A percentile compares a stretch with the other conserved stretches of the same genome.
These are phyloP conservation scores for Trichocomaceae sp. DNA, from an alignment of 2,329 filamentous ascomycete species.

Conservation along the genomic window DNA sequence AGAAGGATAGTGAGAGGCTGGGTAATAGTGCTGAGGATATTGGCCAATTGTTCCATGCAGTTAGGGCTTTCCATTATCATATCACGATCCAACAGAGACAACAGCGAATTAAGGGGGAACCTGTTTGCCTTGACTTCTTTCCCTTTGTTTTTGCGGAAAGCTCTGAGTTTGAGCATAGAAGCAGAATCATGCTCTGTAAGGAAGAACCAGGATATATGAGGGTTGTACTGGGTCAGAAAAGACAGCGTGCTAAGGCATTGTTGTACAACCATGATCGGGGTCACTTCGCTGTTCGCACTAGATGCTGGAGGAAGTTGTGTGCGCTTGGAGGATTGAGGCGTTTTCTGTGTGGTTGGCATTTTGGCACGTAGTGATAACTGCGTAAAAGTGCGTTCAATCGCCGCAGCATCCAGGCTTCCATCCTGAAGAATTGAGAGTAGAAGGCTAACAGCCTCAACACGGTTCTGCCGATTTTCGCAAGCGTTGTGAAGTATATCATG, in stretches of 20 bases:
- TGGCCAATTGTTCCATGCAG: conserved; percentile 90
- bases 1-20: conserved; percentile 74
- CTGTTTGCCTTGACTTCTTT: conserved; percentile 84
- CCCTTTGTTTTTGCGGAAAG: conserved; percentile 76
- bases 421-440: conserved; percentile 91
- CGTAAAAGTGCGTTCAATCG: conserved; percentile 91
- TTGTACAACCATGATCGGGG: conserved; percentile 89
- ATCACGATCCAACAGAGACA: conserved; percentile 83
- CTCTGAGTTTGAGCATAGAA: conserved; percentile 66
- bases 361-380: conserved; percentile 88
- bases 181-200: conserved; percentile 85
- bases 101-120: conserved; percentile 84
- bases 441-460: conserved; percentile 87
- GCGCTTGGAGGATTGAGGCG: conserved; percentile 72
- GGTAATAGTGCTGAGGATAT: conserved; percentile 80
- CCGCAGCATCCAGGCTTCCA: conserved; percentile 84
- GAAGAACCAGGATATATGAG: conserved; percentile 85
- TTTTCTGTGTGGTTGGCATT: conserved; percentile 70
- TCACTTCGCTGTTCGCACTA: conserved; percentile 72
- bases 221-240: conserved; percentile 75
- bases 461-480: conserved; percentile 93
- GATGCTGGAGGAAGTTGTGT: conserved; percentile 56
- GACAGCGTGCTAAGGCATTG: conserved; percentile 84
- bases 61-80: conserved; percentile 94
- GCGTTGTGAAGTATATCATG: conserved; percentile 85